A percentile compares a stretch with the other conserved stretches of the same genome.
Conservation (phyloP, 1,139 yeast genomes). For the Spathaspora jeffriesii region DNA sequence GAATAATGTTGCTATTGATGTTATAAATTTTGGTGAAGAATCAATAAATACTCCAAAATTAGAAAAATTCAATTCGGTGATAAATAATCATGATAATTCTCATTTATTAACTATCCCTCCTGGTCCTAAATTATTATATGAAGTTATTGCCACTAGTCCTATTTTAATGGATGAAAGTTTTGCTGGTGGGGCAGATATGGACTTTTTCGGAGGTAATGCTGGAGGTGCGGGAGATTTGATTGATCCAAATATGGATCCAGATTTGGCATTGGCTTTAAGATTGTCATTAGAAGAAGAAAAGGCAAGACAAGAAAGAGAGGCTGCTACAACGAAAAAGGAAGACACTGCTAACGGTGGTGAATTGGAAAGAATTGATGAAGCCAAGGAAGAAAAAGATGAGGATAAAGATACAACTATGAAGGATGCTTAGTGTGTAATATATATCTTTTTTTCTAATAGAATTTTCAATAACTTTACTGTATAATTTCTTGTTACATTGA, state of each 20-base stretch:
- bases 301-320: constrained; percentile 70
- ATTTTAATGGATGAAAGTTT: constrained; percentile 57
- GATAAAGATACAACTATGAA: constrained; percentile 17
- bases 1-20: constrained; percentile 87
- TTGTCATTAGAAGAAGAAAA: constrained; percentile 83
- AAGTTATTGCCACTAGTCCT: constrained; percentile 69
- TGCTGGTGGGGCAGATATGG: constrained; percentile 36
- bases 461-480: neutral
- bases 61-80: constrained; percentile 77
- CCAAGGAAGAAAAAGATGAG: constrained; percentile 20
- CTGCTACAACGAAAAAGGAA: constrained; percentile 33
- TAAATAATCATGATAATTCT: constrained; percentile 73
- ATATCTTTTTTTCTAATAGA: neutral
- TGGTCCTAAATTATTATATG: constrained; percentile 79
- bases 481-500: too few species aligned
- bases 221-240: constrained; percentile 57
- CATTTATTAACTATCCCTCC: constrained; percentile 89
- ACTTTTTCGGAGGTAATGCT: constrained; percentile 36
- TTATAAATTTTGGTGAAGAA: constrained; percentile 93
- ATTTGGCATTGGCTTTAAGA: constrained; percentile 90
- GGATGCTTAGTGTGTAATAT: constrained; percentile 10
- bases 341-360: constrained; percentile 10
- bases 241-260: constrained; percentile 96
- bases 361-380: constrained; percentile 38
- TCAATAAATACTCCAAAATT: constrained; percentile 73